Conservation (phyloP, 106 monocot species). For the Phalaenopsis aphrodite region DNA sequence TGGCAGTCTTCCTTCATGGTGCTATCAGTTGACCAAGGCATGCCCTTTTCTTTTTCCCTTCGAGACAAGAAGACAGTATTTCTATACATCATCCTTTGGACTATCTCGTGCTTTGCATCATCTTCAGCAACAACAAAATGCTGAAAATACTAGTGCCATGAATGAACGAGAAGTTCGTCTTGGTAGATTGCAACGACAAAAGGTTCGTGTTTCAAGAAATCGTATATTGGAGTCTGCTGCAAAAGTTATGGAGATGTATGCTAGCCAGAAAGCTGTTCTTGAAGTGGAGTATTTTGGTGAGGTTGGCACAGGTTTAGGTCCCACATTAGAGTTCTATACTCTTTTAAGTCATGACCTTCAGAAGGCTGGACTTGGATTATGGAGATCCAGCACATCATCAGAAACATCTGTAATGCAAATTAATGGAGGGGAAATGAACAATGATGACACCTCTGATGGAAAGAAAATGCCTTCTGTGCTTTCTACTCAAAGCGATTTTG, state of each 20-base stretch:
- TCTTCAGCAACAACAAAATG: constrained; percentile 83
- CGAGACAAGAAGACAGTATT: constrained; percentile 90
- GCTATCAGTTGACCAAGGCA: constrained; percentile 89
- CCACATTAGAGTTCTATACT: constrained; percentile 96
- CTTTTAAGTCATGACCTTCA: constrained; percentile 94
- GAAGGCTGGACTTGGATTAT: constrained; percentile 65
- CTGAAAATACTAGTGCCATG: constrained; percentile 50
- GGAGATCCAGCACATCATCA: constrained; percentile 50
- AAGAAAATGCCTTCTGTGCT: constrained; percentile 23
- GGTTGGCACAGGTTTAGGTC: constrained; percentile 94
- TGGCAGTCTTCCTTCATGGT: constrained; percentile 97
- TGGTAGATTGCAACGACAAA: constrained; percentile 89
- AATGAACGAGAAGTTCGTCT: constrained; percentile 89
- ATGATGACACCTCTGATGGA: constrained; percentile 25
- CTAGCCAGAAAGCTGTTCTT: constrained; percentile 90
- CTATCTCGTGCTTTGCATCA: constrained; percentile 91
- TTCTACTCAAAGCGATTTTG: constrained; percentile 27
- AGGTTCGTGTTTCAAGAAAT: constrained; percentile 95
- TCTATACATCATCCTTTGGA: constrained; percentile 94
- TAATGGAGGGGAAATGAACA: constrained; percentile 23
- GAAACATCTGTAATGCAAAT: constrained; percentile 44
- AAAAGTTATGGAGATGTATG: constrained; percentile 99
- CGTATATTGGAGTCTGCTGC: constrained; percentile 90
- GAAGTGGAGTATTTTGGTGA: constrained; percentile 99
- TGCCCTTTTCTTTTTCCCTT: constrained; percentile 99